phyloP scores from a whole-genome alignment of 2,329 filamentous ascomycete species.

The Setomelanomma holmii region DNA sequence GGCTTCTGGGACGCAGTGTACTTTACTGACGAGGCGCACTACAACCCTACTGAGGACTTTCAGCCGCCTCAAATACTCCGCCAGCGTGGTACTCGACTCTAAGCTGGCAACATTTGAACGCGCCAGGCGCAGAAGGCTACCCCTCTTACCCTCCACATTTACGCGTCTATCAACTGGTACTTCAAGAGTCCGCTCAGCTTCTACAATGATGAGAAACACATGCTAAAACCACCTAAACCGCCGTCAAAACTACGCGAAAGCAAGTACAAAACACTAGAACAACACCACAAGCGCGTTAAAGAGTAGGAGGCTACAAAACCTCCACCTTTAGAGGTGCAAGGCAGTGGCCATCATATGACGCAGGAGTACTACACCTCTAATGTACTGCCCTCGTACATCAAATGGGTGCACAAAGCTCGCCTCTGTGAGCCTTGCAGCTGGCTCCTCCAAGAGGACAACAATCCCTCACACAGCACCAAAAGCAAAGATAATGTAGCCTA shows the following conservation, averaged over 20 bases:
- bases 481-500: not conserved
- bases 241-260: not conserved
- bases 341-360: not conserved
- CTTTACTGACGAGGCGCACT: too few relatives aligned
- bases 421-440: not conserved
- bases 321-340: not conserved
- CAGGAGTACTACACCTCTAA: slow-evolving; percentile 2
- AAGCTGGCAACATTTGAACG: not conserved
- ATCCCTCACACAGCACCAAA: slow-evolving; percentile 6
- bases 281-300: not conserved
- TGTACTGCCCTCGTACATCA: not conserved
- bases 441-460: slow-evolving; percentile 9
- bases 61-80: not conserved
- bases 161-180: not conserved
- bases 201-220: not conserved
- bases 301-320: slow-evolving; percentile 3
- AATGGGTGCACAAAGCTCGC: not conserved
- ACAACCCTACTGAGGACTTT: not conserved
- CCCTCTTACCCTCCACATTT: not conserved
- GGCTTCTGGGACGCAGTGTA: not conserved
- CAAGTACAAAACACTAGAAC: not conserved
- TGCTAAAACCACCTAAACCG: not conserved
- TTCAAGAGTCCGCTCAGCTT: not conserved
- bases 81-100: not conserved
- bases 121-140: not conserved